phyloP scores from a whole-genome alignment of 805 yeast species.

The Hanseniaspora mollemarum region DNA sequence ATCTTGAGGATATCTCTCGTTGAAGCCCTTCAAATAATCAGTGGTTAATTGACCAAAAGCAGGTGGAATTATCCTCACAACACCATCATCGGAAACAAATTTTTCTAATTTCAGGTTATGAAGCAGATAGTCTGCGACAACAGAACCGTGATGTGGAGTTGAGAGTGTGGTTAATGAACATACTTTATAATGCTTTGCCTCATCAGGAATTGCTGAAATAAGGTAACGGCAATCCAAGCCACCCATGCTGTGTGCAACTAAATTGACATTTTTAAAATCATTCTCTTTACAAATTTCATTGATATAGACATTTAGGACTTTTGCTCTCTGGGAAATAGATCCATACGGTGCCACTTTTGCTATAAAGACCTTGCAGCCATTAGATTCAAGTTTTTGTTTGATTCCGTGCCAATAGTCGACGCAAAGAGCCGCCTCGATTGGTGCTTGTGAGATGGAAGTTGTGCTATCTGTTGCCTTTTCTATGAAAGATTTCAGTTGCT shows the following conservation, averaged over 20 bases:
- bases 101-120: slow-evolving; percentile 18
- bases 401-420: slow-evolving; percentile 79
- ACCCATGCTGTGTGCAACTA: slow-evolving; percentile 90
- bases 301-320: slow-evolving; percentile 43
- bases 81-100: slow-evolving; percentile 24
- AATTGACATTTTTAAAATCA: slow-evolving; percentile 45
- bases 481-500: slow-evolving; percentile 20
- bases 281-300: slow-evolving; percentile 16
- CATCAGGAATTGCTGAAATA: slow-evolving; percentile 41
- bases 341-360: slow-evolving; percentile 80
- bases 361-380: slow-evolving; percentile 58
- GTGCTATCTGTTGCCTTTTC: slow-evolving; percentile 20
- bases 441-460: slow-evolving; percentile 21
- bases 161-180: slow-evolving; percentile 71
- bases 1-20: slow-evolving; percentile 40
- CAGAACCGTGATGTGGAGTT: slow-evolving; percentile 83
- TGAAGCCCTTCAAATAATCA: slow-evolving; percentile 41
- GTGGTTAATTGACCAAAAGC: slow-evolving; percentile 61
- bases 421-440: slow-evolving; percentile 24
- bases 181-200: slow-evolving; percentile 41
- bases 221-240: slow-evolving; percentile 76
- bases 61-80: slow-evolving; percentile 27
- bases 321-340: slow-evolving; percentile 58
- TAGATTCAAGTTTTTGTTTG: slow-evolving; percentile 42
- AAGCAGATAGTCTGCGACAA: slow-evolving; percentile 54